Percentiles rank a stretch among this genome's conserved stretches.
phyloP scores from a whole-genome alignment of 495 filamentous ascomycete species.

The Penicillium coffeae region DNA sequence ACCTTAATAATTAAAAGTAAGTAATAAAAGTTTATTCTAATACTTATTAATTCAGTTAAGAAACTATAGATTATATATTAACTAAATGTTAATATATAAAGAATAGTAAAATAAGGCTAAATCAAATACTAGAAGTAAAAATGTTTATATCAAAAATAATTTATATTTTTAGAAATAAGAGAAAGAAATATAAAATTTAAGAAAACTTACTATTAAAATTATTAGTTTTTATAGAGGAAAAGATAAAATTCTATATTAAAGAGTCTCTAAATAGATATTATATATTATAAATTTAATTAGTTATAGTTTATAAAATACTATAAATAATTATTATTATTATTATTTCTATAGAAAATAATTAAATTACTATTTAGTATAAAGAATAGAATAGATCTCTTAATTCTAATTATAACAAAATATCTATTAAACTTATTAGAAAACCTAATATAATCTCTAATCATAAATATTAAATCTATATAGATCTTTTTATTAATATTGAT shows the following conservation, averaged over 20 bases:
- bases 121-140: neutral
- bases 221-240: slow-evolving; percentile 11
- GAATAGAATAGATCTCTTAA: neutral
- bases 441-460: too few relatives aligned
- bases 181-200: too few relatives aligned
- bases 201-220: slow-evolving; percentile 8
- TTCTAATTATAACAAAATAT: neutral
- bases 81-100: neutral
- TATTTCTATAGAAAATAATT: neutral
- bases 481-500: too few relatives aligned
- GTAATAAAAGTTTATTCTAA: neutral
- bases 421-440: neutral
- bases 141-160: slow-evolving; percentile 6
- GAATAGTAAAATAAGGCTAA: neutral
- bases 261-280: slow-evolving; percentile 6
- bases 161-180: neutral
- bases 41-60: neutral
- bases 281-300: neutral
- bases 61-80: neutral
- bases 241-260: slow-evolving; percentile 4
- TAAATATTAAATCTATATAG: too few relatives aligned
- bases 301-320: neutral
- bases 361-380: slow-evolving; percentile 6
- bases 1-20: neutral
- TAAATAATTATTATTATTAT: slow-evolving; percentile 4